Conservation (phyloP, 2,329 filamentous ascomycete species). For the Aspergillus tanneri region DNA sequence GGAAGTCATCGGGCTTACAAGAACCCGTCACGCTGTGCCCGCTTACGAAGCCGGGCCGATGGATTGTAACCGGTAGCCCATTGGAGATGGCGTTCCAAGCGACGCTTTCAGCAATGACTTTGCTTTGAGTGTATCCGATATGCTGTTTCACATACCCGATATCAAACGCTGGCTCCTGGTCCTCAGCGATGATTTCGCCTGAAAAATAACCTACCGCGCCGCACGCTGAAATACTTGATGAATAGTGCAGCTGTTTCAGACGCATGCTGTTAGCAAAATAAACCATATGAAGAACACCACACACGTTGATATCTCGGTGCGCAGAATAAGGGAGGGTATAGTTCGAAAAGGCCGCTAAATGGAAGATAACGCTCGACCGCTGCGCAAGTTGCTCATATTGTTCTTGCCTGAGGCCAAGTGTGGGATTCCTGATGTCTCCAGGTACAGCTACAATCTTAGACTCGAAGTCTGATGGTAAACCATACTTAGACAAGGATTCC, state of each 20-base stretch:
- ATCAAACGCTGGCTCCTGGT: constrained; percentile 3
- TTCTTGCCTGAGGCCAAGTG: constrained; percentile 4
- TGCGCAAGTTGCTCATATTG: constrained; percentile 6
- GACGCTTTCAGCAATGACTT: constrained; percentile 16
- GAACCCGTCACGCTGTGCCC: constrained; percentile 15
- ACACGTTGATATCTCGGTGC: constrained; percentile 13
- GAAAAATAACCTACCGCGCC: constrained; percentile 7
- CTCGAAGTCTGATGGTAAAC: neutral
- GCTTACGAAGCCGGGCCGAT: constrained; percentile 14
- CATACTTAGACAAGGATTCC: constrained; percentile 9
- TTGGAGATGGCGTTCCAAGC: constrained; percentile 16
- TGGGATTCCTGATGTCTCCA: constrained; percentile 3
- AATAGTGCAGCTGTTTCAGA: constrained; percentile 14
- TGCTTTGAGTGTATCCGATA: constrained; percentile 15
- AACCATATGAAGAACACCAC: constrained; percentile 8
- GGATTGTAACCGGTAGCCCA: constrained; percentile 15
- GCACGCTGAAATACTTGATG: constrained; percentile 11
- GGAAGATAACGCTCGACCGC: constrained; percentile 17
- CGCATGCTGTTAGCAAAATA: constrained; percentile 10
- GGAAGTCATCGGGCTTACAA: constrained; percentile 8
- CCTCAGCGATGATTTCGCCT: constrained; percentile 5
- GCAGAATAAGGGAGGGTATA: constrained; percentile 13
- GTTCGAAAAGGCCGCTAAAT: constrained; percentile 11
- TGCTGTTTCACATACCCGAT: constrained; percentile 1
- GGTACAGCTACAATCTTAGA: constrained; percentile 10